These are phyloP conservation scores for Globisporangium solare DNA, from an alignment of 352 stramenopile genomes.

Conservation along the genomic window DNA sequence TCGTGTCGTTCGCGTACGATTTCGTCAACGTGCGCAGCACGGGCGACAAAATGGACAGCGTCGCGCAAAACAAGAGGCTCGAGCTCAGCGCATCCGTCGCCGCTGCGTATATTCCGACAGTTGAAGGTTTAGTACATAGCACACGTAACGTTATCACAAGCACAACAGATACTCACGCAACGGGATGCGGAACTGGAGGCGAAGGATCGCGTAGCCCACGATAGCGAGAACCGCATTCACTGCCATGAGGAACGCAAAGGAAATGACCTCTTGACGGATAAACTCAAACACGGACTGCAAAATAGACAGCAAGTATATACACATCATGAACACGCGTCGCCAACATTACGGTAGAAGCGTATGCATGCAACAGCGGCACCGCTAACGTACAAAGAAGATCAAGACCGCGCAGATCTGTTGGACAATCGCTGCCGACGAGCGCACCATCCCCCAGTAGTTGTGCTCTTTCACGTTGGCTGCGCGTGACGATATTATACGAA, in stretches of 20 bases:
- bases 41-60: conserved; percentile 82
- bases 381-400: conserved; percentile 79
- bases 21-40: conserved; percentile 88
- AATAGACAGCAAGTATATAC: conserved; percentile 1
- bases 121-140: background rate
- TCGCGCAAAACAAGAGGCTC: conserved; percentile 80
- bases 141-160: conserved; percentile 1
- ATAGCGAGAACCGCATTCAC: conserved; percentile 59
- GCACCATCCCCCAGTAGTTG: conserved; percentile 84
- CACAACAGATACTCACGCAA: conserved; percentile 25
- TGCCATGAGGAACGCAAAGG: conserved; percentile 40
- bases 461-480: conserved; percentile 79
- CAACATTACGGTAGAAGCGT: no score
- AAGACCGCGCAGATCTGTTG: conserved; percentile 87
- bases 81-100: conserved; percentile 52
- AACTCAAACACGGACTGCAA: conserved; percentile 71
- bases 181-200: conserved; percentile 27
- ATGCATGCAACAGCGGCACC: no score
- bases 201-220: conserved; percentile 53
- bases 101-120: conserved; percentile 16
- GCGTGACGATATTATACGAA: background rate
- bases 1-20: conserved; percentile 91
- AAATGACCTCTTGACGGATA: conserved; percentile 50
- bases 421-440: conserved; percentile 75
- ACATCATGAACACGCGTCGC: background rate